Percentiles rank a stretch among this genome's conserved stretches.
Conservation (phyloP, 306 rosid genomes). For the Inga oerstediana region DNA sequence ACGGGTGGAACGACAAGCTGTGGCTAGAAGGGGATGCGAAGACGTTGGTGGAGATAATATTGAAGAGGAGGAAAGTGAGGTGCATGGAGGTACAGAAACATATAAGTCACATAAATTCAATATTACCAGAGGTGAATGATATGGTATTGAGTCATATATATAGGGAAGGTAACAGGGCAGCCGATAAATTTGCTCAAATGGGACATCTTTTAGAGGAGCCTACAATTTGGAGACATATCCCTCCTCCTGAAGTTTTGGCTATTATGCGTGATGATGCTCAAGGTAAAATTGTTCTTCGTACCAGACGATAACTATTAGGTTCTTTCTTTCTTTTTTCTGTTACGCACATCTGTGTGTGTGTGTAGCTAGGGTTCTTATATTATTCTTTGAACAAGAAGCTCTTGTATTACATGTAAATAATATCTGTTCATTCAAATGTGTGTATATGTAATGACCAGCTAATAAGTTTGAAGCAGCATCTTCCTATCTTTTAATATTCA, state of each 20-base stretch:
- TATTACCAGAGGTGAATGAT: slow-evolving; percentile 44
- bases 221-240: slow-evolving; percentile 49
- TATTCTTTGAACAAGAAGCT: slow-evolving; percentile 8
- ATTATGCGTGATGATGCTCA: slow-evolving; percentile 67
- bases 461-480: background rate
- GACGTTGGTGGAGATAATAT: slow-evolving; percentile 60
- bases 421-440: background rate
- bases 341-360: too few species aligned
- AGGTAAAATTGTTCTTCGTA: slow-evolving; percentile 66
- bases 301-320: slow-evolving; percentile 27
- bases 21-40: slow-evolving; percentile 85
- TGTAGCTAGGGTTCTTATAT: background rate
- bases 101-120: slow-evolving; percentile 44
- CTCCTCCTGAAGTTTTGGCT: slow-evolving; percentile 55
- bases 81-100: slow-evolving; percentile 58
- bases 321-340: background rate
- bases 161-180: slow-evolving; percentile 75
- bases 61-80: slow-evolving; percentile 41
- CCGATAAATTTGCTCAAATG: slow-evolving; percentile 70
- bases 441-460: background rate
- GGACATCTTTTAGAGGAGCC: slow-evolving; percentile 59
- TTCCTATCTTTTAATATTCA: background rate
- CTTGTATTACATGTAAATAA: background rate
- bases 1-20: slow-evolving; percentile 62
- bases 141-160: slow-evolving; percentile 57